These are phyloP conservation scores for Trichoderma simmonsii DNA, from an alignment of 2,329 filamentous ascomycete species.

Conservation along the genomic window DNA sequence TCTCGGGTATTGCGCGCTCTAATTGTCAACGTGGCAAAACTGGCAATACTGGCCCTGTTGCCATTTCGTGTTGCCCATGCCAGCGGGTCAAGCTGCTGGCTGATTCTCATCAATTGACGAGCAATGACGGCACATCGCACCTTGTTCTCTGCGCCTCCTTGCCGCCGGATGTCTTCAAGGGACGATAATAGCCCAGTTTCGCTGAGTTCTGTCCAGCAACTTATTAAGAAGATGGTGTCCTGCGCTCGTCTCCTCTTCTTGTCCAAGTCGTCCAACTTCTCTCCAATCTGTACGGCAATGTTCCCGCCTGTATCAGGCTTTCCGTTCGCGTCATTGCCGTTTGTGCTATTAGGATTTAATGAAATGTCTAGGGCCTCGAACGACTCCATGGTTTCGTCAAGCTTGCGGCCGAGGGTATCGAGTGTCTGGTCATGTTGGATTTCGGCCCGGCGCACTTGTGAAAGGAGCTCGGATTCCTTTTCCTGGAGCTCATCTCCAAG, in stretches of 20 bases:
- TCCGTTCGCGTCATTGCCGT: slow-evolving; percentile 33
- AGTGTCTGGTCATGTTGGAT: slow-evolving; percentile 88
- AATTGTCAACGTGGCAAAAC: slow-evolving; percentile 49
- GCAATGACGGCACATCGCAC: slow-evolving; percentile 92
- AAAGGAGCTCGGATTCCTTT: slow-evolving; percentile 85
- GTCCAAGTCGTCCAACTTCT: slow-evolving; percentile 90
- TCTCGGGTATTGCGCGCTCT: slow-evolving; percentile 71
- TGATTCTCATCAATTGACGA: slow-evolving; percentile 89
- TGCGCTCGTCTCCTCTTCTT: slow-evolving; percentile 83
- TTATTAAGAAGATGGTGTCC: slow-evolving; percentile 91
- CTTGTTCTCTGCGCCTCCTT: slow-evolving; percentile 85
- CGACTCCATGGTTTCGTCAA: slow-evolving; percentile 86
- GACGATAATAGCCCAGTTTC: slow-evolving; percentile 82
- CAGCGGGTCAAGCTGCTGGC: slow-evolving; percentile 77
- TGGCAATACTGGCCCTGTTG: slow-evolving; percentile 50
- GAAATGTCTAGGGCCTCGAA: slow-evolving; percentile 88
- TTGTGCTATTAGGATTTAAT: slow-evolving; percentile 60
- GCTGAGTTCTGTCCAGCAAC: slow-evolving; percentile 95
- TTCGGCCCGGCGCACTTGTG: slow-evolving; percentile 86
- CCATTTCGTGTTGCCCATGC: slow-evolving; percentile 66
- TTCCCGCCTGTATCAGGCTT: slow-evolving; percentile 66
- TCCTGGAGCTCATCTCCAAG: slow-evolving; percentile 82
- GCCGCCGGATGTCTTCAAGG: slow-evolving; percentile 83
- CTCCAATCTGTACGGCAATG: slow-evolving; percentile 90
- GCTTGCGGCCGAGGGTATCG: slow-evolving; percentile 79